phyloP scores from a whole-genome alignment of 2,329 filamentous ascomycete genomes.

The Botrytis tulipae region DNA sequence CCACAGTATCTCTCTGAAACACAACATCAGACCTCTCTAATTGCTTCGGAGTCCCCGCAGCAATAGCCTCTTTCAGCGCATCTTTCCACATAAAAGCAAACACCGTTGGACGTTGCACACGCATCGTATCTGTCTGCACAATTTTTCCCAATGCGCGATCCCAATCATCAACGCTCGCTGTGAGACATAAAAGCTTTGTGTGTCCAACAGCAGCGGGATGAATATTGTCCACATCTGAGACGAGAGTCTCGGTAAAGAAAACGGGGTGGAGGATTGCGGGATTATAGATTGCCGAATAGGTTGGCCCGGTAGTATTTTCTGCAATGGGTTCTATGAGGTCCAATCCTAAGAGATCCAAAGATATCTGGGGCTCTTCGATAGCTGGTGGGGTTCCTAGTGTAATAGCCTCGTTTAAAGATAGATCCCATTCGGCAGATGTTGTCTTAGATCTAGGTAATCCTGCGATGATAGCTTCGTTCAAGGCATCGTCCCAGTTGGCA shows the following conservation, averaged over 20 bases:
- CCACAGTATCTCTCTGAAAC: neutral
- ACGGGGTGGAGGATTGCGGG: constrained; percentile 26
- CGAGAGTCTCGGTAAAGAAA: constrained; percentile 24
- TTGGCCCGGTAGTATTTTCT: neutral
- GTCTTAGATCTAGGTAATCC: constrained; percentile 16
- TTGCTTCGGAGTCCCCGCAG: neutral
- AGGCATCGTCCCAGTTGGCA: constrained; percentile 32
- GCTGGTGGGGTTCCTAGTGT: constrained; percentile 17
- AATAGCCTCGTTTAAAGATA: constrained; percentile 27
- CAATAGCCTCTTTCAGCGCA: constrained; percentile 13
- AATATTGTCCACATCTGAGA: constrained; percentile 19
- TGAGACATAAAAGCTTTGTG: constrained; percentile 1
- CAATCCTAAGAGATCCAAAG: no score
- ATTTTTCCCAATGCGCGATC: constrained; percentile 27
- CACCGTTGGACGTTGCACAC: constrained; percentile 22
- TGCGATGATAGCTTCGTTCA: constrained; percentile 32
- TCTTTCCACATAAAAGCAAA: constrained; percentile 16
- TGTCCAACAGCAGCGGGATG: constrained; percentile 27
- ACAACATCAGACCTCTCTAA: neutral
- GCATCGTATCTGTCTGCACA: constrained; percentile 20
- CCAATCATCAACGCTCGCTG: constrained; percentile 26
- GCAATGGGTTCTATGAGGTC: neutral
- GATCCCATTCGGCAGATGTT: constrained; percentile 26
- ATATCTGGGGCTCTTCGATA: constrained; percentile 14
- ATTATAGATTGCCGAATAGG: constrained; percentile 22